Percentiles rank a stretch among this genome's conserved stretches.
These are phyloP conservation scores for Diplotaxis tenuifolia DNA, from an alignment of 345 rosid species.

Conservation along the genomic window DNA sequence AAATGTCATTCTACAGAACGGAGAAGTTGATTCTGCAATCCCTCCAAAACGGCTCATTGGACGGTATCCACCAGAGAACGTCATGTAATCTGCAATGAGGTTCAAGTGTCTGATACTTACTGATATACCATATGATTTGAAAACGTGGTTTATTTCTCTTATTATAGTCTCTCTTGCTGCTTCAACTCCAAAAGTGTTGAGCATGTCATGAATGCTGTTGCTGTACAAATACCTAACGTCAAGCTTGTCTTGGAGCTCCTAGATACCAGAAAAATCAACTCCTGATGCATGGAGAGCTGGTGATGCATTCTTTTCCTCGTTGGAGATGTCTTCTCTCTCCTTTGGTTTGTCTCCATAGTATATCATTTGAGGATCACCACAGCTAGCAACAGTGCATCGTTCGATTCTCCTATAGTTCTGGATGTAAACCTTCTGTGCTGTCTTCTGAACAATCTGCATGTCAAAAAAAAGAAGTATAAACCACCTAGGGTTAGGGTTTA, in stretches of 20 bases:
- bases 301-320: constrained; percentile 47
- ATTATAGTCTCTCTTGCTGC: constrained; percentile 91
- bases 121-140: constrained; percentile 71
- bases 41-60: constrained; percentile 92
- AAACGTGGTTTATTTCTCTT: constrained; percentile 77
- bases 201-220: constrained; percentile 75
- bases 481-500: background rate
- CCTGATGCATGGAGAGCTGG: constrained; percentile 78
- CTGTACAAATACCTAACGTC: constrained; percentile 80
- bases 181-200: constrained; percentile 82
- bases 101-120: constrained; percentile 77
- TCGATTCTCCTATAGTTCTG: constrained; percentile 79
- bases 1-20: constrained; percentile 84
- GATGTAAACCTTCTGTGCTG: constrained; percentile 79
- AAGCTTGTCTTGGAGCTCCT: constrained; percentile 67
- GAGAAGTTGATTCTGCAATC: constrained; percentile 73
- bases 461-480: too few species aligned
- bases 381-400: constrained; percentile 51
- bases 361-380: constrained; percentile 71
- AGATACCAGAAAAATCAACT: constrained; percentile 64
- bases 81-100: constrained; percentile 91
- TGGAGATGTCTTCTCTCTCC: constrained; percentile 51
- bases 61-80: constrained; percentile 78
- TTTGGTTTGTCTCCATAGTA: constrained; percentile 77
- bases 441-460: constrained; percentile 79